phyloP scores from a whole-genome alignment of 371 early-diverging fungal genomes.

The Apophysomyces elegans region DNA sequence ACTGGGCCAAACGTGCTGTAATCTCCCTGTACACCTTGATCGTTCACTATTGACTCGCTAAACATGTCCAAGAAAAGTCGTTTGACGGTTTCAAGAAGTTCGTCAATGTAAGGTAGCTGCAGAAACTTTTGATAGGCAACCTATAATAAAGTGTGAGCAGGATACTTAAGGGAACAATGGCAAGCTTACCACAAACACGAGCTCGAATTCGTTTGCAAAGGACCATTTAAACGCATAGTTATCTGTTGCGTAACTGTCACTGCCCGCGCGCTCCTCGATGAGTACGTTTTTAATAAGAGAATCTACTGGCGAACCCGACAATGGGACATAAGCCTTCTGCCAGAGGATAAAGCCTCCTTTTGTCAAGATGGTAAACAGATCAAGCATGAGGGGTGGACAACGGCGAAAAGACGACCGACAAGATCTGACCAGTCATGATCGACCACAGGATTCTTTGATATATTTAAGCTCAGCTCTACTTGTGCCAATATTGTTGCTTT shows the following conservation, averaged over 20 bases:
- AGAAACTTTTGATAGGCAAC: conserved; percentile 91
- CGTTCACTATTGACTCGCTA: conserved; percentile 15
- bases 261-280: conserved; percentile 76
- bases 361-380: conserved; percentile 75
- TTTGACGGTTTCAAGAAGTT: conserved; percentile 74
- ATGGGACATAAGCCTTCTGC: conserved; percentile 67
- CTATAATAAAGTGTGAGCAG: conserved; percentile 34
- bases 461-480: too few relatives aligned
- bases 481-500: too few relatives aligned
- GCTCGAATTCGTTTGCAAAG: conserved; percentile 82
- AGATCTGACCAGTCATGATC: too few relatives aligned
- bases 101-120: conserved; percentile 84
- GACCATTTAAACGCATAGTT: conserved; percentile 83
- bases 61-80: conserved; percentile 46
- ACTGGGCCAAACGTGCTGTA: conserved; percentile 42
- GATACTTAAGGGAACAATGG: neutral
- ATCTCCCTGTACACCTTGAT: conserved; percentile 27
- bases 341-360: conserved; percentile 86
- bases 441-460: too few relatives aligned
- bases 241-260: conserved; percentile 62
- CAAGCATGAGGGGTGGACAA: conserved; percentile 67
- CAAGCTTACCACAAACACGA: conserved; percentile 82
- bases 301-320: conserved; percentile 69
- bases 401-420: neutral
- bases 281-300: conserved; percentile 77